Base-by-base conservation (phyloP, 2,329 filamentous ascomycete species). In the Elsinoe necatrix region DNA sequence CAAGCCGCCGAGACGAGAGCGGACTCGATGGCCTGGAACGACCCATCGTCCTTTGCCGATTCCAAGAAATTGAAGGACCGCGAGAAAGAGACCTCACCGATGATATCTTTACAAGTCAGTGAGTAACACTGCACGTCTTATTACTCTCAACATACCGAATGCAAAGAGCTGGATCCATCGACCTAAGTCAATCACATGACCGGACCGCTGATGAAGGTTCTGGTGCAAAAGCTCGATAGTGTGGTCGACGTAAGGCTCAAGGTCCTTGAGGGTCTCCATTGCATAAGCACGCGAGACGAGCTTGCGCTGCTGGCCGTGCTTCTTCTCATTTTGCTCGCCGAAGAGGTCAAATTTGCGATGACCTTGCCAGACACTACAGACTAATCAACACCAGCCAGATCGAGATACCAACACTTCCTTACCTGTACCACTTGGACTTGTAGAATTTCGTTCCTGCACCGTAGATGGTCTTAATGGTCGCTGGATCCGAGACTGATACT, bases 121-220 rank as follows among this genome's bases (percentile, higher is more conserved):
- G 14, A 42, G 42, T 18, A 42, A 21, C 21, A 21, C 27, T 12
- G 34, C 20, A n/a, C 6, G 14, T 34, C 23, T 9, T 11, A 25
- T 35, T 7, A 29, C n/a, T 27, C 11, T 55, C 8, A 8, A 43
- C 61, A 4, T 51, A 71, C 68, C 71, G 55, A 72, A 73, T 9
- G 71, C 71, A 58, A 71, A 73, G 16, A 72, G 67, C 47, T 73
- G 71, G 18, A 71, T 60, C 71, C 71, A 73, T 35, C 67, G 66
- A 11, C 64, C 69, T 57, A 73, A 63, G 58, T 73, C 65, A 9
- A 72, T 56, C 20, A 59, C 56, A 42, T 64, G 52, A 14, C 60
- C 60, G 41, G 64, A 57, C 31, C 63, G 61, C 21, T 65, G 60
- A 1, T 60, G 58, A 59, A 74, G 66, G 16, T 67, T 62, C 0